Base-by-base conservation (phyloP, 257 asterid species). In the Nicotiana benthamiana region DNA sequence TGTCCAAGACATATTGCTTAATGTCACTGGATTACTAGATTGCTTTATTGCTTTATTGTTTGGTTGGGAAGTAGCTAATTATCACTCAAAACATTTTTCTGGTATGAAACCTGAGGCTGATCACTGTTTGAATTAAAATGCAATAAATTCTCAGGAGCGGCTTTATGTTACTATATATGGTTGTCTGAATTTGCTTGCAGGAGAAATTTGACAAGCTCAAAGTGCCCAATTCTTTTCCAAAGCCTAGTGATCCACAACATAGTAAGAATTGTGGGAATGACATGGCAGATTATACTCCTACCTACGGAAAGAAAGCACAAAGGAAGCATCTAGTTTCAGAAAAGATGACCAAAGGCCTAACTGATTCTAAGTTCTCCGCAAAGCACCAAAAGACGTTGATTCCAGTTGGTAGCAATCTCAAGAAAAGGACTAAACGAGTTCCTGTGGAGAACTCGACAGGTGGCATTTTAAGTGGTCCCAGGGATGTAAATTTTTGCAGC, bases 321-420 rank as follows among this genome's bases (percentile, higher is more conserved):
- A 52, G 46, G 68, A 80, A 79, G 81, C 75, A 64, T 74, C 74
- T 75, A 28, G 70, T 83, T 83, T 75, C 80, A 18, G 82, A 75
- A 28, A 87, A 82, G 77, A 89, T 83, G 79, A 53, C 81, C 12
- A 61, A 60, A 83, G 52, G 77, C 24, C 26, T 67, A 27, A 82
- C 78, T 64, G 74, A 81, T 60, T 80, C 87, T 62, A 87, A 77
- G 75, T 81, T 81, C 79, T 22, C 81, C 6, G 78, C 67, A 60
- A 80, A 87, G 67, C 84, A 85, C 15, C 85, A 77, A 77, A 83
- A 70, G 43, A 64, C 70, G 52, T 83, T 27, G 75, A 78, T 83
- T 75, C 86, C 88, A 12, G 77, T 75, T 48, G 82, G 82, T 59
- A 87, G 91, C 74, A 85, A 81, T 62, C 83, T 85, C 57, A 87